These are phyloP conservation scores for Fusarium sp. DNA, from an alignment of 2,329 filamentous ascomycete species.

Conservation along the genomic window DNA sequence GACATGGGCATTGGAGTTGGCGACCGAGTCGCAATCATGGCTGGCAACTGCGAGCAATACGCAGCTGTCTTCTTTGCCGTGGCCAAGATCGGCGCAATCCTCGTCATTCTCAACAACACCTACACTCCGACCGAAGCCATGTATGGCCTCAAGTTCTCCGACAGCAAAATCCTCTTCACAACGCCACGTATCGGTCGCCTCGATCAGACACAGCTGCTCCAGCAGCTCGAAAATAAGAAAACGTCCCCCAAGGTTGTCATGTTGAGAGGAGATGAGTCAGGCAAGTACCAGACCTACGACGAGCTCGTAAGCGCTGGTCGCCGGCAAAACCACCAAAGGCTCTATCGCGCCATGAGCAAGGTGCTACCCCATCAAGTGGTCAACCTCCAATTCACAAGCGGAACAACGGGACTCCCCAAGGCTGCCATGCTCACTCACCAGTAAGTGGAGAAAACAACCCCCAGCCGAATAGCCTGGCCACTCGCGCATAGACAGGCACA, in stretches of 20 bases:
- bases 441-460: conserved; percentile 50
- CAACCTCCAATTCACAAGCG: conserved; percentile 78
- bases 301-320: conserved; percentile 63
- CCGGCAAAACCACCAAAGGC: conserved; percentile 56
- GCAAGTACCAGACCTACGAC: conserved; percentile 66
- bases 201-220: conserved; percentile 67
- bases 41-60: conserved; percentile 83
- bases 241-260: conserved; percentile 64
- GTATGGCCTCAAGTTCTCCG: conserved; percentile 74
- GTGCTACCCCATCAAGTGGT: conserved; percentile 72
- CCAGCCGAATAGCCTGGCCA: not conserved
- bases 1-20: conserved; percentile 71
- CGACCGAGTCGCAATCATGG: conserved; percentile 78
- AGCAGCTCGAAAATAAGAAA: conserved; percentile 57
- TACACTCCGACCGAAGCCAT: conserved; percentile 77
- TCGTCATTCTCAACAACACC: conserved; percentile 83
- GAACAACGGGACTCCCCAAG: conserved; percentile 76
- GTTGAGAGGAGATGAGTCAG: conserved; percentile 59
- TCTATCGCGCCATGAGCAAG: conserved; percentile 61
- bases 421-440: conserved; percentile 77
- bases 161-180: conserved; percentile 76
- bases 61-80: conserved; percentile 76
- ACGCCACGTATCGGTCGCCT: conserved; percentile 72
- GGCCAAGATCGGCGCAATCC: conserved; percentile 69
- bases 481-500: not conserved